phyloP scores from a whole-genome alignment of 805 yeast genomes.

The Metschnikowia gruessii region DNA sequence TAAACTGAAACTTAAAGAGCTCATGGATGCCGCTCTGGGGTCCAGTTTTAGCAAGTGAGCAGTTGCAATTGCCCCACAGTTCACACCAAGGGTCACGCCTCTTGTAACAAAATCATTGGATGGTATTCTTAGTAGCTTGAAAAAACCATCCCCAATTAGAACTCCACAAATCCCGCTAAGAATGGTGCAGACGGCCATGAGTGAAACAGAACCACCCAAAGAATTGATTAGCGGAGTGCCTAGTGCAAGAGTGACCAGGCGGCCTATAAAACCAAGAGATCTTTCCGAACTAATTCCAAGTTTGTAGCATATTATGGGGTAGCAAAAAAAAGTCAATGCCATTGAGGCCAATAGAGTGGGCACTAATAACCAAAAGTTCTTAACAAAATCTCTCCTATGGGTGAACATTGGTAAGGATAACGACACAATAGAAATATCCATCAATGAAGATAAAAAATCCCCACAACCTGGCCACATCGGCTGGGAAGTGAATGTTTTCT shows the following conservation, averaged over 20 bases:
- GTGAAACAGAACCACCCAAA: conserved; percentile 62
- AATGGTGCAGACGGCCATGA: conserved; percentile 78
- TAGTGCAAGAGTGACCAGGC: conserved; percentile 75
- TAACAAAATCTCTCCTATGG: conserved; percentile 59
- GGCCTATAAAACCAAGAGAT: conserved; percentile 72
- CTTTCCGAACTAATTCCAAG: conserved; percentile 60
- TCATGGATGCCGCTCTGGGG: conserved; percentile 79
- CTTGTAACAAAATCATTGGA: conserved; percentile 68
- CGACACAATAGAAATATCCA: conserved; percentile 77
- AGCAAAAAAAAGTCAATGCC: conserved; percentile 58
- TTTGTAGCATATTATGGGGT: conserved; percentile 65
- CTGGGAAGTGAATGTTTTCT: conserved; percentile 25
- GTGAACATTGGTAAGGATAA: conserved; percentile 75
- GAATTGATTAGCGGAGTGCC: conserved; percentile 73
- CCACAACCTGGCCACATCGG: conserved; percentile 77
- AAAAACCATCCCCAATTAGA: conserved; percentile 53
- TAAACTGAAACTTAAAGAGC: conserved; percentile 64
- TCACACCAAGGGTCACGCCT: conserved; percentile 73
- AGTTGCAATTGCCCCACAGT: conserved; percentile 81
- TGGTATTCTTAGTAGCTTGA: conserved; percentile 50
- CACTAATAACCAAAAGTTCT: conserved; percentile 55
- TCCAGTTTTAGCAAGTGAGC: conserved; percentile 67
- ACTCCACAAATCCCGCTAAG: conserved; percentile 77
- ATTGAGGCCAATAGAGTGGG: conserved; percentile 59
- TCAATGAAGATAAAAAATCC: conserved; percentile 62